Percentiles rank a stretch among this genome's conserved stretches.
Evolutionary conservation across 306 rosid species (phyloP).

Genomic region (Abrus pulchellus): DNA sequence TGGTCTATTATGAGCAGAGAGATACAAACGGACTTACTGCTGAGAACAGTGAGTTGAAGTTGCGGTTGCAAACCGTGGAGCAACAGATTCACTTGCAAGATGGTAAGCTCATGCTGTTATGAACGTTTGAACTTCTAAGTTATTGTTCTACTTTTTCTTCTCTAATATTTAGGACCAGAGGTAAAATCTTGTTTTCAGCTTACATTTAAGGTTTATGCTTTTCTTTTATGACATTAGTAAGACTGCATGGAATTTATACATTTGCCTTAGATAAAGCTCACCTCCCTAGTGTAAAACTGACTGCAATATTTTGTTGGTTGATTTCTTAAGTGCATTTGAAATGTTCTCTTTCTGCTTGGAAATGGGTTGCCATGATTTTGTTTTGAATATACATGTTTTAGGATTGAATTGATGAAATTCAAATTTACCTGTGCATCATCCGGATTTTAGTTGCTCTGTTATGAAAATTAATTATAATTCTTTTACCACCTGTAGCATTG

Average conservation of each 20-base stretch:
- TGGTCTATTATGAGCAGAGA: conserved; percentile 61
- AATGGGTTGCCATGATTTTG: neutral
- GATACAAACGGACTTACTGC: conserved; percentile 75
- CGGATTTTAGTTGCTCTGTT: conserved; percentile 17
- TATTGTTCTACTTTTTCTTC: conserved; percentile 3
- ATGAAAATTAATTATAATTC: conserved; percentile 2
- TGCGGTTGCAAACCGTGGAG: conserved; percentile 85
- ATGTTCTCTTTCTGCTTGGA: neutral
- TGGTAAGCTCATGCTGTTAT: conserved; percentile 58
- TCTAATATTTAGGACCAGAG: too few species aligned
- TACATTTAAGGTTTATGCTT: conserved; percentile 1
- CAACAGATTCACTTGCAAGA: conserved; percentile 91
- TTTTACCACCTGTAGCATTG: conserved; percentile 58
- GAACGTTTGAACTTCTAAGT: neutral
- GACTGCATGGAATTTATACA: neutral
- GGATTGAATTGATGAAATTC: conserved; percentile 20
- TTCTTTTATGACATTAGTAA: conserved; percentile 14
- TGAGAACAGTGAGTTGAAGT: conserved; percentile 80
- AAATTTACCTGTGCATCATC: conserved; percentile 10
- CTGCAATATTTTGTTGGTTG: conserved; percentile 12
- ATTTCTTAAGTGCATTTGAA: conserved; percentile 7
- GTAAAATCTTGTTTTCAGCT: conserved; percentile 4
- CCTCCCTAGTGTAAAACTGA: neutral
- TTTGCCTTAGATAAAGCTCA: neutral
- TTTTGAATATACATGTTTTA: conserved; percentile 7